Percentiles rank a stretch among this genome's conserved stretches.
phyloP scores from a whole-genome alignment of 345 rosid genomes.

The Gossypium anomalum region DNA sequence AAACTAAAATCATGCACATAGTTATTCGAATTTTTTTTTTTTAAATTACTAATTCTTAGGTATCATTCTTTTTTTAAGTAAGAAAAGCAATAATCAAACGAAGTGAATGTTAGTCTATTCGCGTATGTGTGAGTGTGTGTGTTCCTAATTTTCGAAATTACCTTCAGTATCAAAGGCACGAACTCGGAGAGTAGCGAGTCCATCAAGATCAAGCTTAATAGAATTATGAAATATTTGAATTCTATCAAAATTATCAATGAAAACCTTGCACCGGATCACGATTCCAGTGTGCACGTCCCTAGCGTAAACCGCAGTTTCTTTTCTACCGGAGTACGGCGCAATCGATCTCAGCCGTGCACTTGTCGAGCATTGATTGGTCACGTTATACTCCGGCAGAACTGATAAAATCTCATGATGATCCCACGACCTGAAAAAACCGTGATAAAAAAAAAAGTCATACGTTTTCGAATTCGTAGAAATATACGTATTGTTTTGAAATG shows the following conservation, averaged over 20 bases:
- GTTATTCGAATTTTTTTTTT: not conserved
- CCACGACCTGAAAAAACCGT: conserved; percentile 72
- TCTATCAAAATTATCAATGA: conserved; percentile 81
- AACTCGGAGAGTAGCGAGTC: conserved; percentile 84
- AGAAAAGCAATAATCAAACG: not conserved
- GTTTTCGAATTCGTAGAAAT: not conserved
- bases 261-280: conserved; percentile 95
- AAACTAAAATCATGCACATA: not conserved
- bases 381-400: conserved; percentile 78
- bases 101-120: not conserved
- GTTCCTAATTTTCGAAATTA: conserved; percentile 12
- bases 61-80: not conserved
- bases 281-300: conserved; percentile 69
- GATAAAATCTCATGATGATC: conserved; percentile 89
- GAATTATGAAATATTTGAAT: conserved; percentile 92
- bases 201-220: conserved; percentile 87
- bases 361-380: conserved; percentile 70
- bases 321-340: conserved; percentile 67
- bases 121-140: not conserved
- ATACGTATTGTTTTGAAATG: not conserved
- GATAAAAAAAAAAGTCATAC: not conserved
- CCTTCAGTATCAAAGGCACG: conserved; percentile 93
- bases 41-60: not conserved
- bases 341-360: conserved; percentile 79
- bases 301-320: conserved; percentile 93